phyloP scores from a whole-genome alignment of 768 basidiomycete species.

The Nevesoporus exiguus region DNA sequence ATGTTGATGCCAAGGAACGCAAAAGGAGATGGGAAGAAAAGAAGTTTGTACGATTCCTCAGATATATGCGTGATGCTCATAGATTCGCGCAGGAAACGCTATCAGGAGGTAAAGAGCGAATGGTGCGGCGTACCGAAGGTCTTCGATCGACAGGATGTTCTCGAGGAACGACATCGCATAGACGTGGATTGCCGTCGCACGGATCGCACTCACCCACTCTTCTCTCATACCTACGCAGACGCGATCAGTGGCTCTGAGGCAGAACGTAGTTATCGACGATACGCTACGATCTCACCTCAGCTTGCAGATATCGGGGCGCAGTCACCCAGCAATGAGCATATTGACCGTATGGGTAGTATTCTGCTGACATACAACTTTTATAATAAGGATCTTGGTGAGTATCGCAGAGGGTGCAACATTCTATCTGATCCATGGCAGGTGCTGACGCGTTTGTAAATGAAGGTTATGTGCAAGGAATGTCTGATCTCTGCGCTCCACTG shows the following conservation, averaged over 20 bases:
- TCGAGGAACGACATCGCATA: slow-evolving; percentile 91
- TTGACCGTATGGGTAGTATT: slow-evolving; percentile 81
- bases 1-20: slow-evolving; percentile 59
- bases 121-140: slow-evolving; percentile 86
- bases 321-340: slow-evolving; percentile 86
- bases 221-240: slow-evolving; percentile 48
- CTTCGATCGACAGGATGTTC: slow-evolving; percentile 71
- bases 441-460: slow-evolving; percentile 17
- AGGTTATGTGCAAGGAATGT: slow-evolving; percentile 99
- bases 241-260: slow-evolving; percentile 50
- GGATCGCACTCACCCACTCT: slow-evolving; percentile 90
- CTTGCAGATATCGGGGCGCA: slow-evolving; percentile 78
- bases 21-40: slow-evolving; percentile 59
- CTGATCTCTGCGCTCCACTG: slow-evolving; percentile 89
- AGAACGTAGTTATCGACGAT: slow-evolving; percentile 44
- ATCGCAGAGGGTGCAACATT: neutral
- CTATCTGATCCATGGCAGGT: neutral
- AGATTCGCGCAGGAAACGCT: slow-evolving; percentile 50
- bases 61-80: slow-evolving; percentile 5
- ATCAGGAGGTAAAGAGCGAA: slow-evolving; percentile 65
- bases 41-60: slow-evolving; percentile 39
- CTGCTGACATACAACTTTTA: slow-evolving; percentile 90
- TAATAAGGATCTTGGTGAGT: slow-evolving; percentile 81
- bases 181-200: slow-evolving; percentile 98
- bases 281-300: slow-evolving; percentile 73